Percentiles rank a stretch among this genome's conserved stretches.
Conservation (phyloP, 495 filamentous ascomycete genomes). For the Annulohypoxylon nitens region DNA sequence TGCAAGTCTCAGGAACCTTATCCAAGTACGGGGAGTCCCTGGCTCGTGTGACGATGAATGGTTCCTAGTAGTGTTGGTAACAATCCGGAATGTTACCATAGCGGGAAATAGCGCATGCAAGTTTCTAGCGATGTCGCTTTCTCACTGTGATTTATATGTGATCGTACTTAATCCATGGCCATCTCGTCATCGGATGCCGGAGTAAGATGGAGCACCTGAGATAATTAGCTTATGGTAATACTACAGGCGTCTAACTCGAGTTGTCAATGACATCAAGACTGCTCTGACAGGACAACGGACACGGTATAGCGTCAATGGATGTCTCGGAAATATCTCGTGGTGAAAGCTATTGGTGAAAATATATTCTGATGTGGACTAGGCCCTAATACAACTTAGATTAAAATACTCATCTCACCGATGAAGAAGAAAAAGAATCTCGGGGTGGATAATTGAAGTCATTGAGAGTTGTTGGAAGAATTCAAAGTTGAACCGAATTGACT, state of each 20-base stretch:
- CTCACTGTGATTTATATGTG: not conserved
- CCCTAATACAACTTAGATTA: not conserved
- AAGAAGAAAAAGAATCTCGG: not conserved
- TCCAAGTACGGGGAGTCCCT: slow-evolving; percentile 9
- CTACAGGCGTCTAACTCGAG: not conserved
- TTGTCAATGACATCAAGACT: slow-evolving; percentile 40
- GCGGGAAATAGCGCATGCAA: slow-evolving; percentile 20
- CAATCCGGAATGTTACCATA: slow-evolving; percentile 1
- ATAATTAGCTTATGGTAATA: not conserved
- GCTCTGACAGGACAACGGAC: not conserved
- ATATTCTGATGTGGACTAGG: not conserved
- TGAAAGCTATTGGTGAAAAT: slow-evolving; percentile 2
- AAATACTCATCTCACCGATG: not conserved
- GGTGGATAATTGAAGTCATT: not conserved
- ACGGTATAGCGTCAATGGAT: not conserved
- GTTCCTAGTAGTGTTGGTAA: not conserved
- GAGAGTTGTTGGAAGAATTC: not conserved
- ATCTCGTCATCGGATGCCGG: slow-evolving; percentile 26
- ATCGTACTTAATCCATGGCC: slow-evolving; percentile 1
- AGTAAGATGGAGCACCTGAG: not conserved
- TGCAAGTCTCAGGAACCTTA: slow-evolving; percentile 17
- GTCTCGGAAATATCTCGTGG: slow-evolving; percentile 3
- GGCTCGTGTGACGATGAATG: not conserved
- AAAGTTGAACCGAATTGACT: not conserved
- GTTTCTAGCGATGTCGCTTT: slow-evolving; percentile 20